These are phyloP conservation scores for Corylus americana DNA, from an alignment of 306 rosid genomes.

Conservation along the genomic window DNA sequence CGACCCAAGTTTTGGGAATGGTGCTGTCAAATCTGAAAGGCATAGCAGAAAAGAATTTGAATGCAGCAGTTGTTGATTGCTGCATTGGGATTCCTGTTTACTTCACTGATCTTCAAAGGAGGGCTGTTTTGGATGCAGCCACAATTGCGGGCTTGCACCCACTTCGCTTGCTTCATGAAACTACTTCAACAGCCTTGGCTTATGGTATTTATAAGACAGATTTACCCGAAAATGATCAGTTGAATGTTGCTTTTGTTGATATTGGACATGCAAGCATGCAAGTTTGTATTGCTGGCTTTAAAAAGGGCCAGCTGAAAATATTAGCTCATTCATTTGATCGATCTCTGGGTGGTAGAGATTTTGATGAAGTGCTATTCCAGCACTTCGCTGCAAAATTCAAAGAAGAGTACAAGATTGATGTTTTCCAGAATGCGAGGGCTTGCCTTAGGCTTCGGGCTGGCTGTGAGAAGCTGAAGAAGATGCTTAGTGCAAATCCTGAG, in stretches of 20 bases:
- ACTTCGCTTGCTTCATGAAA: slow-evolving; percentile 82
- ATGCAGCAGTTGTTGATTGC: slow-evolving; percentile 85
- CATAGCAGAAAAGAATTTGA: slow-evolving; percentile 80
- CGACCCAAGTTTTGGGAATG: slow-evolving; percentile 87
- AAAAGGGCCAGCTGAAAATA: slow-evolving; percentile 84
- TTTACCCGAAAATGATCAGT: slow-evolving; percentile 76
- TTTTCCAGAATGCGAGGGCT: slow-evolving; percentile 81
- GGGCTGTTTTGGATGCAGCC: slow-evolving; percentile 91
- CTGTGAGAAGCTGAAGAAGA: slow-evolving; percentile 90
- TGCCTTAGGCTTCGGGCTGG: slow-evolving; percentile 78
- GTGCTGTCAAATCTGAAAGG: slow-evolving; percentile 71
- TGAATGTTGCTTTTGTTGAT: slow-evolving; percentile 92
- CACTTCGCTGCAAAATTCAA: slow-evolving; percentile 80
- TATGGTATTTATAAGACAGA: slow-evolving; percentile 97
- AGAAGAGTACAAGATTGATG: slow-evolving; percentile 85
- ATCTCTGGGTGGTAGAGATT: slow-evolving; percentile 93
- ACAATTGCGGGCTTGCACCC: slow-evolving; percentile 91
- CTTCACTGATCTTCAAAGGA: slow-evolving; percentile 91
- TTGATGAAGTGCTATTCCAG: slow-evolving; percentile 77
- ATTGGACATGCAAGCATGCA: slow-evolving; percentile 97
- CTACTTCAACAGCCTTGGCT: slow-evolving; percentile 92
- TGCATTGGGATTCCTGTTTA: slow-evolving; percentile 93
- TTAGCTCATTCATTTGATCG: slow-evolving; percentile 82
- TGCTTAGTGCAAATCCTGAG: slow-evolving; percentile 93
- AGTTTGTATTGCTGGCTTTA: slow-evolving; percentile 91